phyloP scores from a whole-genome alignment of 202 grass and related monocot species.

The Schoenoplectus triqueter region DNA sequence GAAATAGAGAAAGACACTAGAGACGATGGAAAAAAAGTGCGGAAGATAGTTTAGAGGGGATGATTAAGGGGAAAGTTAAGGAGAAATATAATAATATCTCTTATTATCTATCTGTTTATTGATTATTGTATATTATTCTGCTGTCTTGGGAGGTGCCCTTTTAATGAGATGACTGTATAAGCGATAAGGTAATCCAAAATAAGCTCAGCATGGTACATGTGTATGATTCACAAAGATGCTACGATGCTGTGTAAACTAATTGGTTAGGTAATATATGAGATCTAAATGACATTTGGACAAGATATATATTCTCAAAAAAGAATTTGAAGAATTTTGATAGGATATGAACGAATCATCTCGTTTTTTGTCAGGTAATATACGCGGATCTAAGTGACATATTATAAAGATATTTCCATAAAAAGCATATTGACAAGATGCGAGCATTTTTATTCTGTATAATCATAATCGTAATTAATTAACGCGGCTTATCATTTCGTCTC shows the following conservation, averaged over 20 bases:
- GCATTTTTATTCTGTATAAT: background rate
- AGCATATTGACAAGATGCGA: background rate
- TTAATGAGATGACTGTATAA: constrained; percentile 6
- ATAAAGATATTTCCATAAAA: background rate
- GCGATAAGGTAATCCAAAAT: constrained; percentile 1
- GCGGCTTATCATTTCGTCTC: background rate
- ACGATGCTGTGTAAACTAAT: background rate
- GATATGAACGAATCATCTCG: background rate
- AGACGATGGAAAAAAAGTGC: too few relatives aligned
- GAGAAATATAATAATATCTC: too few relatives aligned
- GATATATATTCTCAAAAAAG: background rate
- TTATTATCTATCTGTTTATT: background rate
- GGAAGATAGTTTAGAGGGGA: too few relatives aligned
- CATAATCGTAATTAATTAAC: background rate
- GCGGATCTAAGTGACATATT: background rate
- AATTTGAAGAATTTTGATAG: background rate
- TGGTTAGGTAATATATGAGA: constrained; percentile 34
- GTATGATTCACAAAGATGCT: constrained; percentile 13
- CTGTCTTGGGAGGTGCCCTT: background rate
- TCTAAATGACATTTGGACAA: constrained; percentile 19
- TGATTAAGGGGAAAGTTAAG: too few relatives aligned
- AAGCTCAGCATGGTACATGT: constrained; percentile 1
- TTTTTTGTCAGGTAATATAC: constrained; percentile 9
- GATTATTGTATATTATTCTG: constrained; percentile 3
- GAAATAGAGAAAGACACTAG: too few relatives aligned